Evolutionary conservation across 352 stramenopile species (phyloP).

Genomic region (Globisporangium nodosum): DNA sequence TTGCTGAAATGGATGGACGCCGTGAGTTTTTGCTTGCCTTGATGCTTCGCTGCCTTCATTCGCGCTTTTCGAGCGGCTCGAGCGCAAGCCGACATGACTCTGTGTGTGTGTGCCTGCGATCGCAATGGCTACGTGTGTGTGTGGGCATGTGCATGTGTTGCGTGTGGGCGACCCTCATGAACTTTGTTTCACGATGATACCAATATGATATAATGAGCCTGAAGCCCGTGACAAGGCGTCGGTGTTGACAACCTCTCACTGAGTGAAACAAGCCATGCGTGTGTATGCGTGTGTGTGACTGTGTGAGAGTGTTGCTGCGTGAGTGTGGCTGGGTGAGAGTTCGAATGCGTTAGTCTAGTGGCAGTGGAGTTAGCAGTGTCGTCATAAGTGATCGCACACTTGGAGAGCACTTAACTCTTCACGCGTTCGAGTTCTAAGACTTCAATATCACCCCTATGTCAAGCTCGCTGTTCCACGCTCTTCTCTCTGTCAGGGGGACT

Average conservation of each 20-base stretch:
- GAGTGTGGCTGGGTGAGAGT: neutral
- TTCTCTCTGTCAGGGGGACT: neutral
- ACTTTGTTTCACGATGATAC: slow-evolving; percentile 49
- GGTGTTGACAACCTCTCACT: slow-evolving; percentile 61
- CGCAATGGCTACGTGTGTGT: neutral
- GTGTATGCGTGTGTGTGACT: neutral
- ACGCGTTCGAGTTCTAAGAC: too few species aligned
- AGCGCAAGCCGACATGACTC: neutral
- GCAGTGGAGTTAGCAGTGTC: too few species aligned
- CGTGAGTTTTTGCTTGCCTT: too few species aligned
- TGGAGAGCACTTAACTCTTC: too few species aligned
- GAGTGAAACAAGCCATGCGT: slow-evolving; percentile 35
- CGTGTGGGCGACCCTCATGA: neutral
- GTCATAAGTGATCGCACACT: too few species aligned
- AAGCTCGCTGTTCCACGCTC: neutral
- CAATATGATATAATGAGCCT: slow-evolving; percentile 81
- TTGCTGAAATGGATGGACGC: too few species aligned
- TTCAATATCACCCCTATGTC: too few species aligned
- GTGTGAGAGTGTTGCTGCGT: neutral
- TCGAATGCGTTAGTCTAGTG: neutral
- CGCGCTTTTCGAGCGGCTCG: too few species aligned
- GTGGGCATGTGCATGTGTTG: slow-evolving; percentile 7
- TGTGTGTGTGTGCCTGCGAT: neutral
- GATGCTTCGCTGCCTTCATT: too few species aligned
- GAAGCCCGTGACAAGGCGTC: slow-evolving; percentile 25